Evolutionary conservation across 305 asterid genomes (phyloP).

Genomic region (Fraxinus albicans): DNA sequence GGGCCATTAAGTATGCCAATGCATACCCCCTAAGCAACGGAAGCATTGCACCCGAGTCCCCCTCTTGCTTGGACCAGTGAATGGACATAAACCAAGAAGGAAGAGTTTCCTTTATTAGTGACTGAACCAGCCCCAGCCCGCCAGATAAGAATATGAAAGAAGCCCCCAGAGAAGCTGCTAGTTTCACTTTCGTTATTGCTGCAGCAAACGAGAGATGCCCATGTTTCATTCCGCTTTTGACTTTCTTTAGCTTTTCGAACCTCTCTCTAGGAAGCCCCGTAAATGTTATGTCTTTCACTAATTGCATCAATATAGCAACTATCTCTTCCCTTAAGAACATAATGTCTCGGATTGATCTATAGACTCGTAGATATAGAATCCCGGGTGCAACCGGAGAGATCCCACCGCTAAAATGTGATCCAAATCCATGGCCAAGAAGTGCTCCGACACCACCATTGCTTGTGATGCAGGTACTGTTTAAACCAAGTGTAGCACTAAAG

Average conservation of each 20-base stretch:
- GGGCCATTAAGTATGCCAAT: constrained; percentile 67
- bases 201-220: constrained; percentile 68
- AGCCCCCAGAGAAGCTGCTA: constrained; percentile 90
- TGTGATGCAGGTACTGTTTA: constrained; percentile 54
- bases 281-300: constrained; percentile 60
- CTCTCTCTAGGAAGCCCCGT: constrained; percentile 32
- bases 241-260: constrained; percentile 33
- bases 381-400: constrained; percentile 97
- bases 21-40: constrained; percentile 78
- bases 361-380: constrained; percentile 77
- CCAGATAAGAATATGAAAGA: constrained; percentile 78
- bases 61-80: constrained; percentile 48
- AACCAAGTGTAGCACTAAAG: constrained; percentile 69
- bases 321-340: constrained; percentile 91
- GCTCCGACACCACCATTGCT: constrained; percentile 87
- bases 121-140: constrained; percentile 77
- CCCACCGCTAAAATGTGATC: constrained; percentile 85
- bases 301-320: constrained; percentile 65
- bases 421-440: constrained; percentile 95
- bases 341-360: constrained; percentile 75
- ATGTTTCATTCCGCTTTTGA: constrained; percentile 43
- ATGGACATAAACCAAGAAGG: constrained; percentile 93
- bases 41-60: constrained; percentile 42
- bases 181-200: constrained; percentile 68
- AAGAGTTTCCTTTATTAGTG: constrained; percentile 76